phyloP scores from a whole-genome alignment of 345 rosid genomes.

The Arabis alpina region DNA sequence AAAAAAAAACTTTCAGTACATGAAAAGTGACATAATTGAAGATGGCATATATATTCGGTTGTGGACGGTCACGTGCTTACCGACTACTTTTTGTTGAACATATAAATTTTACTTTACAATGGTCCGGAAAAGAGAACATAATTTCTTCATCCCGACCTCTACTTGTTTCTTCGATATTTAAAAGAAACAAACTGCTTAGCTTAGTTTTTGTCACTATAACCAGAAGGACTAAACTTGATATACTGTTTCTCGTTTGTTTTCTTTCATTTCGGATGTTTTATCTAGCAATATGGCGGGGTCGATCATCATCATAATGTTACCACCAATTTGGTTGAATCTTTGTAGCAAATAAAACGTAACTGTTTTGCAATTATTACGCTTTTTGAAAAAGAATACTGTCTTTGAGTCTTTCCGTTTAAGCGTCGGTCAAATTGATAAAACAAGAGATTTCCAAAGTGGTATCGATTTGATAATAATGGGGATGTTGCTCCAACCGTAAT shows the following conservation, averaged over 20 bases:
- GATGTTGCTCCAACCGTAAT: conserved; percentile 16
- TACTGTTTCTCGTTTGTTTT: background rate
- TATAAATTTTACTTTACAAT: conserved; percentile 10
- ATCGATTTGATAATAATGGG: background rate
- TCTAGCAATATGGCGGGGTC: conserved; percentile 11
- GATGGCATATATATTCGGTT: background rate
- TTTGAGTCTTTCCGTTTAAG: background rate
- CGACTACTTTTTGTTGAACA: conserved; percentile 10
- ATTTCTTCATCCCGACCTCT: conserved; percentile 16
- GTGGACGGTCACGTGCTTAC: conserved; percentile 31
- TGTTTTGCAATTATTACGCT: conserved; percentile 26
- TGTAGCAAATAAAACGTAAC: background rate
- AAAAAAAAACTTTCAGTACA: too few relatives aligned
- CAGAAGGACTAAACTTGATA: conserved; percentile 7
- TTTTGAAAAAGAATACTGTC: background rate
- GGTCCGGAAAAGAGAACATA: conserved; percentile 11
- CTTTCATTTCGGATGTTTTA: conserved; percentile 5
- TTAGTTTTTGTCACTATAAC: background rate
- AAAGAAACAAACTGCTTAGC: conserved; percentile 8
- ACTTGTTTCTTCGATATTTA: background rate
- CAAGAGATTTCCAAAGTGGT: background rate
- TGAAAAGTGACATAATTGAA: background rate
- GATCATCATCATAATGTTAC: conserved; percentile 19
- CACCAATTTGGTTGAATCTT: background rate
- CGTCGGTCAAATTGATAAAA: background rate